Evolutionary conservation across 2,329 filamentous ascomycete genomes (phyloP).

Genomic region (Coniochaeta hoffmannii): DNA sequence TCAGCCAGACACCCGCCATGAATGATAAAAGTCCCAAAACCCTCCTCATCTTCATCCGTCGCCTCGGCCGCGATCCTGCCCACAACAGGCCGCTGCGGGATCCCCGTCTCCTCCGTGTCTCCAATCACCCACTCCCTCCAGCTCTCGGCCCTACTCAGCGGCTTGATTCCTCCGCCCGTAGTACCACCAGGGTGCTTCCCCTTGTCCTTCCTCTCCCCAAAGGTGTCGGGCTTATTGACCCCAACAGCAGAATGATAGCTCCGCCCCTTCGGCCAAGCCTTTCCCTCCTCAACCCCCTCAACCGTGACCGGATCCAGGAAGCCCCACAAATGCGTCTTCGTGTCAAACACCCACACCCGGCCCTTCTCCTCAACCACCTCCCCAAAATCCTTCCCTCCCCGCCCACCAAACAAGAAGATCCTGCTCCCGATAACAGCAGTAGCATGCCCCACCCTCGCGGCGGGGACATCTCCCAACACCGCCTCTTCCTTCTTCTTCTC

Average conservation of each 20-base stretch:
- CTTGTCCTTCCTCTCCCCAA: conserved; percentile 14
- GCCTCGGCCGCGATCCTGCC: conserved; percentile 50
- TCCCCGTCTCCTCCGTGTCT: conserved; percentile 45
- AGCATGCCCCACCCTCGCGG: conserved; percentile 66
- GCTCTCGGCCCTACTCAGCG: conserved; percentile 25
- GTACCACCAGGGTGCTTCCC: conserved; percentile 6
- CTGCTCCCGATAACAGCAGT: conserved; percentile 59
- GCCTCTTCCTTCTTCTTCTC: conserved; percentile 8
- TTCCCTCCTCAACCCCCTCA: conserved; percentile 13
- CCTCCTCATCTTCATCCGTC: conserved; percentile 52
- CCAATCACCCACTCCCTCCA: conserved; percentile 52
- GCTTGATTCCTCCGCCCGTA: conserved; percentile 11
- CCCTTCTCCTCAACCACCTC: conserved; percentile 64
- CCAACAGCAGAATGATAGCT: conserved; percentile 62
- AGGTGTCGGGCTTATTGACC: conserved; percentile 48
- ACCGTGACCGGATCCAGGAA: conserved; percentile 49
- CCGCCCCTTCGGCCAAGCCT: conserved; percentile 50
- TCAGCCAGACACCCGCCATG: conserved; percentile 67
- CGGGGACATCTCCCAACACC: conserved; percentile 41
- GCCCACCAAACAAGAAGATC: conserved; percentile 77
- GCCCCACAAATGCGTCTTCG: conserved; percentile 56
- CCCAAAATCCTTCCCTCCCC: conserved; percentile 60
- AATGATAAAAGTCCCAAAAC: conserved; percentile 62
- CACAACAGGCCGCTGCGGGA: conserved; percentile 51
- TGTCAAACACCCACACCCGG: conserved; percentile 69